Evolutionary conservation across 768 basidiomycete species (phyloP).

Genomic region (Strobilomyces dryophilus): DNA sequence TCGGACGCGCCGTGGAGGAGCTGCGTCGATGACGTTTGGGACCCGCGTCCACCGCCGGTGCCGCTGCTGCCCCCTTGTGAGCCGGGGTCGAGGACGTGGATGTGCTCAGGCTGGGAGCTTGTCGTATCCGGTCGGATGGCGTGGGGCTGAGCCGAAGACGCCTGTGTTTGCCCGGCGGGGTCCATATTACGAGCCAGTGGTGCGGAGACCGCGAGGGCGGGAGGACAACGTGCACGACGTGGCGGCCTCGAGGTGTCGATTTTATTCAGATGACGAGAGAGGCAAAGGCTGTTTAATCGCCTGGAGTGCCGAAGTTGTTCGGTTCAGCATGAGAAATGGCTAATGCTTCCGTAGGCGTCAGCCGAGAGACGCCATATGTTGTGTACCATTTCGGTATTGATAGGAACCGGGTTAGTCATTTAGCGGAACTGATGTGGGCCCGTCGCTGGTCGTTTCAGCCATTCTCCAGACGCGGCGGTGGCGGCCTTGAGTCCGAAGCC

Average conservation of each 20-base stretch:
- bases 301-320: not conserved
- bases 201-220: not conserved
- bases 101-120: conserved; percentile 1
- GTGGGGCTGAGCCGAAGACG: not conserved
- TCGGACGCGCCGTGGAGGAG: conserved; percentile 9
- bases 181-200: conserved; percentile 14
- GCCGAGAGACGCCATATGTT: too few species aligned
- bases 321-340: not conserved
- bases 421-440: too few species aligned
- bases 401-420: too few species aligned
- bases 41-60: not conserved
- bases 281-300: not conserved
- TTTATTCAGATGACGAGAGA: not conserved
- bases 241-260: not conserved
- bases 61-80: not conserved
- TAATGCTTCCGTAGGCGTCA: not conserved
- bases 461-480: too few species aligned
- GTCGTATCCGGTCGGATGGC: not conserved
- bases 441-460: too few species aligned
- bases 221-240: not conserved
- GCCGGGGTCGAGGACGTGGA: not conserved
- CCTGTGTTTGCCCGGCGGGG: not conserved
- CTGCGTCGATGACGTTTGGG: conserved; percentile 1
- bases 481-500: too few species aligned
- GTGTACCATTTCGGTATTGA: not conserved